Evolutionary conservation across 805 yeast genomes (phyloP).

Genomic region (Priceomyces fermenticarens): DNA sequence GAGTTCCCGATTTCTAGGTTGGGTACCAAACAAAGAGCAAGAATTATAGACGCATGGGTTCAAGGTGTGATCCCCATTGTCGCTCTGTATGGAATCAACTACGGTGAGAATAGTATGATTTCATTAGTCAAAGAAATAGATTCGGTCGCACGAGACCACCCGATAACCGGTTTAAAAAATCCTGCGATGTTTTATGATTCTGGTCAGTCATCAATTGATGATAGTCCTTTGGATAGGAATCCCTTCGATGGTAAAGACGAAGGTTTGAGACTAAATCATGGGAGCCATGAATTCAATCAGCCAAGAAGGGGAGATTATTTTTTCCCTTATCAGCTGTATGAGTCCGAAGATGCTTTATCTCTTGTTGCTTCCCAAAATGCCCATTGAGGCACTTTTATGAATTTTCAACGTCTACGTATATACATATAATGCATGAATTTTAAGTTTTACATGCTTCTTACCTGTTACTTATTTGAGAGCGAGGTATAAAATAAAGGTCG

Average conservation of each 20-base stretch:
- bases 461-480: neutral
- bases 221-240: constrained; percentile 24
- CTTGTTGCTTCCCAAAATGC: neutral
- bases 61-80: constrained; percentile 43
- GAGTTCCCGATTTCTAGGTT: constrained; percentile 68
- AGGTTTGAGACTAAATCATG: constrained; percentile 28
- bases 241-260: constrained; percentile 30
- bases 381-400: neutral
- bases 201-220: constrained; percentile 15
- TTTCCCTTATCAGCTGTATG: constrained; percentile 7
- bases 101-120: constrained; percentile 64
- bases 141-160: constrained; percentile 35
- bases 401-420: neutral
- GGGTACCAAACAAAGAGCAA: constrained; percentile 73
- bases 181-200: constrained; percentile 42
- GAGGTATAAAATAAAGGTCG: neutral
- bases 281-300: neutral
- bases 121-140: constrained; percentile 57
- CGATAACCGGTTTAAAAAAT: constrained; percentile 37
- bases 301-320: constrained; percentile 12
- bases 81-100: constrained; percentile 50
- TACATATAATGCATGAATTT: neutral
- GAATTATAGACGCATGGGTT: constrained; percentile 55
- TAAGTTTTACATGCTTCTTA: neutral
- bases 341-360: constrained; percentile 4